Conservation (phyloP, 2,329 filamentous ascomycete genomes). For the Parascedosporium putredinis region DNA sequence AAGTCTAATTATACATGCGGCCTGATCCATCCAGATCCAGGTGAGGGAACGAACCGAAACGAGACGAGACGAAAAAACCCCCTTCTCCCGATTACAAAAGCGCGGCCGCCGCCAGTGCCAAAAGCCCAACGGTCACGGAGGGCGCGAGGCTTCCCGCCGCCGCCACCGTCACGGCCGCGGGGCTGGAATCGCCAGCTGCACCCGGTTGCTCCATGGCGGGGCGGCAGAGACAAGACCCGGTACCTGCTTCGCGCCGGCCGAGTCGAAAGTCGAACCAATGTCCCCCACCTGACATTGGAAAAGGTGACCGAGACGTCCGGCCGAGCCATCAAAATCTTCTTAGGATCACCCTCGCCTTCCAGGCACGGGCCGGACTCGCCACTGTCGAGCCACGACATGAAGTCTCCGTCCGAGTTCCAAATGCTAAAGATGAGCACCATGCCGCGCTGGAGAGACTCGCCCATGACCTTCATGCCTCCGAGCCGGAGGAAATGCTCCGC, state of each 20-base stretch:
- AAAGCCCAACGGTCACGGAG: neutral
- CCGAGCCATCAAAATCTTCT: conserved; percentile 32
- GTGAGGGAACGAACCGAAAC: neutral
- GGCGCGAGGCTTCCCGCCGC: neutral
- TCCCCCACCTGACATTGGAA: conserved; percentile 47
- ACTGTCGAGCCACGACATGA: conserved; percentile 44
- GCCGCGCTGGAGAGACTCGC: conserved; percentile 31
- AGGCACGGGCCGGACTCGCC: conserved; percentile 38
- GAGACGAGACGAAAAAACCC: no score
- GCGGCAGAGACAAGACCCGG: neutral
- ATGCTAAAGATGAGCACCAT: conserved; percentile 44
- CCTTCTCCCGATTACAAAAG: neutral
- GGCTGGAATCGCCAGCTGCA: neutral
- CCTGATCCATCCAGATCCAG: no score
- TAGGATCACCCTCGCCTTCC: conserved; percentile 34
- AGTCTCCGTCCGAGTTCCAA: conserved; percentile 39
- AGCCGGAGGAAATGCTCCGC: conserved; percentile 22
- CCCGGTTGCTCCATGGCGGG: neutral
- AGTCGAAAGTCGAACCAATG: conserved; percentile 39
- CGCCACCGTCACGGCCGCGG: neutral
- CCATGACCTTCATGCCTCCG: conserved; percentile 33
- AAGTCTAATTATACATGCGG: no score
- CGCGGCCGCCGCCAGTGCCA: neutral
- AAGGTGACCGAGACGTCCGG: conserved; percentile 42
- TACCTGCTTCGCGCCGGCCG: conserved; percentile 5